Evolutionary conservation across 192 early-diverging fungal species (phyloP).

Genomic region (Irineochytrium annulatum): DNA sequence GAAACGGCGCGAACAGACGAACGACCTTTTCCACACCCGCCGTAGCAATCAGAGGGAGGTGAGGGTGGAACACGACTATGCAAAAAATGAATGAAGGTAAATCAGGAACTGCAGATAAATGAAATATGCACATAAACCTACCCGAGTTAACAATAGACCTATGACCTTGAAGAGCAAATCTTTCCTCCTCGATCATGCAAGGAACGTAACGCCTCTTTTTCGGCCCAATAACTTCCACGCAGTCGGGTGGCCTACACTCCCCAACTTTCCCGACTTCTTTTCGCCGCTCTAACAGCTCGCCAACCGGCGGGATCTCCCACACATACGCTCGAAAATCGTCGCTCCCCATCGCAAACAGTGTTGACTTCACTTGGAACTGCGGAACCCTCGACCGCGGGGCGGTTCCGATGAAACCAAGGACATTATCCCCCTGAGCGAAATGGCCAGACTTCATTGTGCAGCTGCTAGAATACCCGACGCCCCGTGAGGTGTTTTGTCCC

Average conservation of each 20-base stretch:
- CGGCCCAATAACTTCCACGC: no score
- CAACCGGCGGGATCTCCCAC: conserved; percentile 12
- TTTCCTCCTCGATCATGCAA: conserved; percentile 4
- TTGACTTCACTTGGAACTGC: no score
- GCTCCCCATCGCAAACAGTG: conserved; percentile 17
- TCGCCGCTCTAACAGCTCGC: conserved; percentile 6
- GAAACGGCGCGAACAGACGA: conserved; percentile 6
- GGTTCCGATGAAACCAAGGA: not conserved
- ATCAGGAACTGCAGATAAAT: no score
- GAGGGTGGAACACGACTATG: conserved; percentile 10
- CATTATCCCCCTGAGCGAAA: not conserved
- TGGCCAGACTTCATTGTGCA: conserved; percentile 18
- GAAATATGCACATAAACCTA: no score
- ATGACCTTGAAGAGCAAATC: conserved; percentile 2
- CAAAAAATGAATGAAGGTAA: no score
- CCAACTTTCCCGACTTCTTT: no score
- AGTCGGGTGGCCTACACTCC: no score
- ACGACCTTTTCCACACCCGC: conserved; percentile 25
- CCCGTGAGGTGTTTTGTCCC: not conserved
- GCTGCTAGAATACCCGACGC: not conserved
- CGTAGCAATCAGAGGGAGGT: conserved; percentile 13
- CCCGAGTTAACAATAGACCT: no score
- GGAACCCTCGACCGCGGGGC: not conserved
- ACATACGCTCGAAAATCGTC: conserved; percentile 20
- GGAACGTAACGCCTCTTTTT: no score